A percentile compares a stretch with the other conserved stretches of the same genome.
Evolutionary conservation across 31 red algal species (phyloP).

Genomic region (Porphyra umbilicalis): DNA sequence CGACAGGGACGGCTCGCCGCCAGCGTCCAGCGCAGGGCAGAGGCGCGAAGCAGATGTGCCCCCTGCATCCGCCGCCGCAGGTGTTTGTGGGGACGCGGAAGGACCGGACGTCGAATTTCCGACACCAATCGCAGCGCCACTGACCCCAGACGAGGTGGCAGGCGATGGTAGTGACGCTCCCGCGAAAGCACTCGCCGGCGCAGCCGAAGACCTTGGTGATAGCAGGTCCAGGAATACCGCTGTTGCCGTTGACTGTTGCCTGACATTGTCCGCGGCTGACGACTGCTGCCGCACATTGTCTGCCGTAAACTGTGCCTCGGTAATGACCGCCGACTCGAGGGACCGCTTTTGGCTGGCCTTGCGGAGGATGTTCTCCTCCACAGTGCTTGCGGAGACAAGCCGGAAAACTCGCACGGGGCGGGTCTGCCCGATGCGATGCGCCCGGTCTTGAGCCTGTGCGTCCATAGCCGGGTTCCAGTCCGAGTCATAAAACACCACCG

Average conservation of each 20-base stretch:
- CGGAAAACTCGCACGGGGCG: slow-evolving; percentile 78
- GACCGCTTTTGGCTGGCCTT: slow-evolving; percentile 75
- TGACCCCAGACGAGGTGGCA: not conserved
- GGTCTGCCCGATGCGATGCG: slow-evolving; percentile 89
- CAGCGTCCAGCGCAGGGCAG: too few relatives aligned
- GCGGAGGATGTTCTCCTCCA: slow-evolving; percentile 87
- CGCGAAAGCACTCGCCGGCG: not conserved
- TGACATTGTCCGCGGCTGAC: slow-evolving; percentile 9
- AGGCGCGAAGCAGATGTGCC: too few relatives aligned
- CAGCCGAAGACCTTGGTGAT: not conserved
- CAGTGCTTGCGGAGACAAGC: slow-evolving; percentile 71
- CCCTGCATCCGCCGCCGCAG: too few relatives aligned
- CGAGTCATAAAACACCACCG: slow-evolving; percentile 92
- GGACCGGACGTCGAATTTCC: too few relatives aligned
- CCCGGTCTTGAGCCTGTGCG: slow-evolving; percentile 88
- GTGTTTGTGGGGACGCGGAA: too few relatives aligned
- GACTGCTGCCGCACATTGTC: slow-evolving; percentile 14
- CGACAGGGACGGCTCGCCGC: too few relatives aligned
- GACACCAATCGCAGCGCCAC: not conserved
- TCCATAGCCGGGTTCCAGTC: slow-evolving; percentile 93
- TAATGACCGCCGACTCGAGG: slow-evolving; percentile 73
- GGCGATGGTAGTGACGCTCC: not conserved
- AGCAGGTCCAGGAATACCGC: not conserved
- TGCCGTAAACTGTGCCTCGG: slow-evolving; percentile 57
- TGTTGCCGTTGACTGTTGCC: not conserved